Evolutionary conservation across 1,284 basidiomycete species (phyloP).

Genomic region (Ceraceosorus guamensis): DNA sequence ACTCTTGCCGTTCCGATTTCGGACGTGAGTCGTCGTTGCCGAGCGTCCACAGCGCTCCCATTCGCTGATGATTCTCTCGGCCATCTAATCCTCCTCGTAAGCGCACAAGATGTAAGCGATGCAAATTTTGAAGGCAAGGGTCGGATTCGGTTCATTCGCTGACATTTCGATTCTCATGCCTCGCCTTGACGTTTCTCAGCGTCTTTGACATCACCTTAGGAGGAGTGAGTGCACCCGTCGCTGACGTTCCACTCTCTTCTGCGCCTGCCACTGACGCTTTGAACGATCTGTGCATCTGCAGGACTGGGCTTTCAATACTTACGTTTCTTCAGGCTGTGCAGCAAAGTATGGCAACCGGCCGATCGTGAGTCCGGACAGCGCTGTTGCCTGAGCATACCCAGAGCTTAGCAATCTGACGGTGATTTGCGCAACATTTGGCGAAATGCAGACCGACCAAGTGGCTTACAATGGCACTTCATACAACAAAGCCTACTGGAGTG

Average conservation of each 20-base stretch:
- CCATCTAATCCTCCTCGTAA: not conserved
- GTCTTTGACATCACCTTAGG: conserved; percentile 43
- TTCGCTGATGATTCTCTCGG: not conserved
- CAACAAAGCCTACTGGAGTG: conserved; percentile 37
- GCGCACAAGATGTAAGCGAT: conserved; percentile 37
- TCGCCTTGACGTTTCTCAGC: too few species aligned
- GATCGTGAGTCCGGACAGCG: not conserved
- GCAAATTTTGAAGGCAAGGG: too few species aligned
- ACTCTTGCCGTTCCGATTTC: conserved; percentile 31
- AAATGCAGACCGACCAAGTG: conserved; percentile 20
- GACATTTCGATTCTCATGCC: too few species aligned
- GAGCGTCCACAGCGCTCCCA: too few species aligned
- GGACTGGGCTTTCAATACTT: conserved; percentile 31
- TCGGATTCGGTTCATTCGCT: too few species aligned
- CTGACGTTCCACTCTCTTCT: too few species aligned
- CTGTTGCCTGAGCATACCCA: too few species aligned
- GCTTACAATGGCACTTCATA: conserved; percentile 28
- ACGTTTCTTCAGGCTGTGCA: conserved; percentile 14
- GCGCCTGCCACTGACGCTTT: too few species aligned
- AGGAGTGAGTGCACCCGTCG: too few species aligned
- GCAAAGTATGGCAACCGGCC: conserved; percentile 22
- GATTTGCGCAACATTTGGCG: too few species aligned
- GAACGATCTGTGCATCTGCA: too few species aligned
- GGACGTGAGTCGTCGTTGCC: not conserved
- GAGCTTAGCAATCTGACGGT: too few species aligned